Conservation (phyloP, 371 early-diverging fungal genomes). For the Cokeromyces recurvatus region DNA sequence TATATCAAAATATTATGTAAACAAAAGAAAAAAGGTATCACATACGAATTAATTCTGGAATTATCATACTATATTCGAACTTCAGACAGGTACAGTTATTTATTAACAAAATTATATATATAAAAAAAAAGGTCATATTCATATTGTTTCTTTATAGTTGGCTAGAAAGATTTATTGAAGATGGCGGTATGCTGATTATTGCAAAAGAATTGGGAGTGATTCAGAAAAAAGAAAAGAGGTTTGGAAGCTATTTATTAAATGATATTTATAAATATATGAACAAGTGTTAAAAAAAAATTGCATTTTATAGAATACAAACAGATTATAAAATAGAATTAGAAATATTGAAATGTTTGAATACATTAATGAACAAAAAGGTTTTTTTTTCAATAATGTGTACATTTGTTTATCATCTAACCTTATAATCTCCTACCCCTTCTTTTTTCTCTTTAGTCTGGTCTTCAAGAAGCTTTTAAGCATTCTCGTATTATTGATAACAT, state of each 20-base stretch:
- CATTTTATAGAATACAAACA: constrained; percentile 46
- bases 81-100: constrained; percentile 12
- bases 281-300: too few species aligned
- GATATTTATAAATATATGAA: too few species aligned
- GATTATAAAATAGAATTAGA: constrained; percentile 75
- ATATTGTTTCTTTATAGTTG: constrained; percentile 22
- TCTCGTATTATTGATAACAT: constrained; percentile 65
- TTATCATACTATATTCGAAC: constrained; percentile 19
- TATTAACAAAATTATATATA: too few species aligned
- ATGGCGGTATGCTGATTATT: constrained; percentile 61
- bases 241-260: neutral
- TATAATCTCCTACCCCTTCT: neutral
- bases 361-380: constrained; percentile 67
- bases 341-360: constrained; percentile 75
- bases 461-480: constrained; percentile 38
- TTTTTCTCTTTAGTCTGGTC: constrained; percentile 24
- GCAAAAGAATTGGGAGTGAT: constrained; percentile 57
- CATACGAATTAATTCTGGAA: constrained; percentile 17
- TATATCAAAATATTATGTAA: constrained; percentile 17
- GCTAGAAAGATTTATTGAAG: constrained; percentile 64
- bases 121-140: too few species aligned
- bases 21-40: constrained; percentile 18
- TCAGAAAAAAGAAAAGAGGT: constrained; percentile 42
- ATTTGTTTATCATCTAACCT: neutral
- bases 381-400: neutral